Base-by-base conservation (phyloP, 805 yeast genomes). In the Clavispora santaluciae region DNA sequence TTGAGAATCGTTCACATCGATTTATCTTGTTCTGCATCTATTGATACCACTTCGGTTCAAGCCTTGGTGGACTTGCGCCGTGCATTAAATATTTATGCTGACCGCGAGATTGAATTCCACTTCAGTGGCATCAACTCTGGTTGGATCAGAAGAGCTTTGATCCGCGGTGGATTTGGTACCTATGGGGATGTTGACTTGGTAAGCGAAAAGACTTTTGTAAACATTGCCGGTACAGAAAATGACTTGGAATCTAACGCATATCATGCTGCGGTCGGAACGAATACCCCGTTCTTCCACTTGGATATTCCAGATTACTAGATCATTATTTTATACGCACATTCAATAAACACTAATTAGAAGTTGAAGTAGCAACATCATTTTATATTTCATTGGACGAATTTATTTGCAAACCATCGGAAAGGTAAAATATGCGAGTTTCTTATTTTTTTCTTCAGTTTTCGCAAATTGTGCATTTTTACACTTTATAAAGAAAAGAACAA, bases 71-170 rank as follows among this genome's bases (percentile, higher is more conserved):
- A 90, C 59, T 68, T 86, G 53, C 74, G 84, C 49, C 82, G 81
- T 51, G 80, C 88, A 12, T 61, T 88, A 36, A 79, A 81, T 61
- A 73, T 68, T 42, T 86, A 85, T 55, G 83, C 93, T 13, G 90
- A 86, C 57, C 70, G 83, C 43, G 88, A 84, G 50, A 90, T 88
- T 43, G 96, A 90, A 63, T 81, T 83, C 66, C 97, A 90, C 63
- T 89, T 90, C 60, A 78, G 86, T 9, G 95, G 96, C 20, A 78
- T 90, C 23, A 65, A 85, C 34, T 81, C 85, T 41, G 90, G 91
- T 8, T 90, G 97, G 97, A 78, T 86, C 40, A 79, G 86, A 54
- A 76, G 91, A 56, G 84, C 83, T 5, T 73, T 90, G 50, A 58
- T 83, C 33, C 76, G 79, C 51, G 81, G 81, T 42, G 95, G 95